These are phyloP conservation scores for Spathaspora boniae DNA, from an alignment of 805 yeast genomes.

Conservation along the genomic window DNA sequence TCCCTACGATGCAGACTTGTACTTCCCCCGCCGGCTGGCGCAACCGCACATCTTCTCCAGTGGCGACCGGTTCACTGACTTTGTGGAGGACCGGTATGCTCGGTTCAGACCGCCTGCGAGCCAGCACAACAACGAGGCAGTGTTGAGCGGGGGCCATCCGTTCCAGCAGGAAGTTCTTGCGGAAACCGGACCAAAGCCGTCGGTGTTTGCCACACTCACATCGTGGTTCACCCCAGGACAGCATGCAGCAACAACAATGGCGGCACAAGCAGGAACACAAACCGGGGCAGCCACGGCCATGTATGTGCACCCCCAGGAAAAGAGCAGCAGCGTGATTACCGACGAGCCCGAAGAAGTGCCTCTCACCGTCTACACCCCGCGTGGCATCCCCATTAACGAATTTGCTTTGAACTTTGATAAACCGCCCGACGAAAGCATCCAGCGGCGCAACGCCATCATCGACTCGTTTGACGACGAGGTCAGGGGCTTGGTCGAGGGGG, in stretches of 20 bases:
- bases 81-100: constrained; percentile 28
- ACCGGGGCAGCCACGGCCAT: neutral
- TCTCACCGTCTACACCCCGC: constrained; percentile 16
- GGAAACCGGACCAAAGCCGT: neutral
- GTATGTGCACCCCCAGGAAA: neutral
- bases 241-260: neutral
- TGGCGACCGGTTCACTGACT: constrained; percentile 18
- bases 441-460: constrained; percentile 4
- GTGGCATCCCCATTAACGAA: constrained; percentile 21
- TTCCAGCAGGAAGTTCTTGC: constrained; percentile 17
- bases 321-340: neutral
- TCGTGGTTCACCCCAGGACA: constrained; percentile 8
- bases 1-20: constrained; percentile 14
- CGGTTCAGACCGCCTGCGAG: constrained; percentile 33
- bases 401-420: constrained; percentile 17
- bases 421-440: constrained; percentile 1
- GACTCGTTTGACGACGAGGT: constrained; percentile 15
- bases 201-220: constrained; percentile 6
- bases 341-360: constrained; percentile 6
- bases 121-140: constrained; percentile 25
- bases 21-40: constrained; percentile 5
- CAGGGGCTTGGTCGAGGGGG: constrained; percentile 15
- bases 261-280: neutral
- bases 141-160: constrained; percentile 27
- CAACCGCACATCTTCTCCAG: constrained; percentile 11